Conservation (phyloP, 2,329 filamentous ascomycete species). For the Ciborinia camelliae region DNA sequence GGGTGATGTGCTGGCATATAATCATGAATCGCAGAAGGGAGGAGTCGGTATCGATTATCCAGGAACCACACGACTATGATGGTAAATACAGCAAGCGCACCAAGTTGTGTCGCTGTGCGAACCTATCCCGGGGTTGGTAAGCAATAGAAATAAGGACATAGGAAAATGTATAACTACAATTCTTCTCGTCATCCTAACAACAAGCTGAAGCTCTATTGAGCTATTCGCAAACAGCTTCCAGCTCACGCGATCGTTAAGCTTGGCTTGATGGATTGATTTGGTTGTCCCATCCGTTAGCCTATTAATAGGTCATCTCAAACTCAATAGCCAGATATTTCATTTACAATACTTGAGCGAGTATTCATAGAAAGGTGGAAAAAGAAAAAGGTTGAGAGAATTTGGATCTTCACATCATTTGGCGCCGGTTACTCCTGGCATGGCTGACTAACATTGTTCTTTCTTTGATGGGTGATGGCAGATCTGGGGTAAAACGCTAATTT, state of each 20-base stretch:
- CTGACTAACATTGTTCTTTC: not conserved
- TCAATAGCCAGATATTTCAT: not conserved
- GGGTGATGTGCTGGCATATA: slow-evolving; percentile 66
- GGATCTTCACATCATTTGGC: not conserved
- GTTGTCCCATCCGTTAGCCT: slow-evolving; percentile 20
- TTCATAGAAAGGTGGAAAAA: not conserved
- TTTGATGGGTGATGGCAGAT: slow-evolving; percentile 17
- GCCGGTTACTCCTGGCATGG: not conserved
- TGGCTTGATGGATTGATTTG: slow-evolving; percentile 12
- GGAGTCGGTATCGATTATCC: slow-evolving; percentile 65
- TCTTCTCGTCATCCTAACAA: slow-evolving; percentile 37
- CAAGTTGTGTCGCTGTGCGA: slow-evolving; percentile 40
- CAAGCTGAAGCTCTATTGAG: slow-evolving; percentile 13
- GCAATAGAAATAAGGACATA: slow-evolving; percentile 12
- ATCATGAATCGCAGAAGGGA: slow-evolving; percentile 65
- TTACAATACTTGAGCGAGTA: not conserved
- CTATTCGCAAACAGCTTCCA: slow-evolving; percentile 18
- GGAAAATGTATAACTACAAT: slow-evolving; percentile 30
- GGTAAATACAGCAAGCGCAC: slow-evolving; percentile 42
- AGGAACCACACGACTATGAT: slow-evolving; percentile 60
- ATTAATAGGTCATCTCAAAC: slow-evolving; percentile 9
- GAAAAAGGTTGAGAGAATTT: not conserved
- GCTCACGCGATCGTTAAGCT: slow-evolving; percentile 21
- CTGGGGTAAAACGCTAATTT: slow-evolving; percentile 14
- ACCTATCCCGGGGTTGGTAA: slow-evolving; percentile 40